Base-by-base conservation (phyloP, 306 rosid genomes). In the Cucurbita pepo region DNA sequence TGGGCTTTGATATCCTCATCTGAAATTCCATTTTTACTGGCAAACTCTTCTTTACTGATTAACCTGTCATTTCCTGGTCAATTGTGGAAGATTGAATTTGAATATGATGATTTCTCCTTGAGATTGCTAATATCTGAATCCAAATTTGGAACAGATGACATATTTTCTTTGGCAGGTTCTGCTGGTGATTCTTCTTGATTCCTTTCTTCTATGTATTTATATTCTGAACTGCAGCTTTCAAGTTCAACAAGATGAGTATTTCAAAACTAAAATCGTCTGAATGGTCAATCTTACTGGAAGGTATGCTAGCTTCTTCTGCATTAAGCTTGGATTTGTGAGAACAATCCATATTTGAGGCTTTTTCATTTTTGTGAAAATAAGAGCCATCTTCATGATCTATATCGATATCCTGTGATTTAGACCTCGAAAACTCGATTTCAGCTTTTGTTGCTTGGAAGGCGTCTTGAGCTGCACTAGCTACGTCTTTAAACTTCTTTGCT, bases 381-480 rank as follows among this genome's bases (percentile, higher is more conserved):
- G 72, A 69, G 0, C 22, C 58, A 69, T 69, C 73, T 67, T 67
- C 38, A 66, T 45, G 72, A 44, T 67, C 73, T 67, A 1, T 83
- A 77, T 79, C 88, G 56, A 85, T 83, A 79, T 83, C 90, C 19
- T 73, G 85, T 11, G 91, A 36, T 36, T 82, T 85, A 5, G 86
- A 76, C 75, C 91, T 79, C 30, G 93, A 88, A 75, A 93, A 90
- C 65, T 86, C 87, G 70, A 90, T 80, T 3, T 91, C 98, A 65
- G 92, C 93, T 78, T 81, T 85, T 69, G 96, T 96, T 53, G 98
- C 98, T 79, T 93, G 88, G 58, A 90, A 93, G 51, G 97, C 97
- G 76, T 95, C 98, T 71, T 87, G 92, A 65, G 98, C 94, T 55
- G 98, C 96, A 76, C 79, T 88, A 51, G 97, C 86, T 56, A 83